Base-by-base conservation (phyloP, 805 yeast genomes). In the Starmerella kuoi region DNA sequence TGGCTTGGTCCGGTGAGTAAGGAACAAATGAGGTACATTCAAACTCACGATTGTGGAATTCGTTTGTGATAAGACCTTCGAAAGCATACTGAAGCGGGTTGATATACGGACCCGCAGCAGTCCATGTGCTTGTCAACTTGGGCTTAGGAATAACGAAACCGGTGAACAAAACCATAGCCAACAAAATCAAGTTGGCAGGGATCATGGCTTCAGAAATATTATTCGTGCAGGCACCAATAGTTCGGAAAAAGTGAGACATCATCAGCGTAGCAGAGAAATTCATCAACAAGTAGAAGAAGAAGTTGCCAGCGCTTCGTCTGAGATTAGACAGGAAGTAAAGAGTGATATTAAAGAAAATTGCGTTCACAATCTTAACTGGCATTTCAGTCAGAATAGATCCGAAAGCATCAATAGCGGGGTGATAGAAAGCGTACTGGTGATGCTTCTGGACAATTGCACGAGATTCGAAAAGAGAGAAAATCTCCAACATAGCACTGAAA, bases 331-430 rank as follows among this genome's bases (percentile, higher is more conserved):
- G 61, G 61, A 79, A 81, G 58, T 74, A 78, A 22, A 71, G 53
- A 21, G 73, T 61, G 35, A 76, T 49, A 33, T 68, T 55, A 57
- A 76, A 77, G 19, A 58, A 52, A 19, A 72, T 54, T 23, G 67
- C 55, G 30, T 69, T 64, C 26, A 67, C 48, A 24, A 72, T 46
- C 59, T 79, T 79, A 41, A 74, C 66, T 3, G 88, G 87, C 45
- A 81, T 58, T 38, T 74, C 78, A 3, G 82, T 69, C 3, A 78
- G 45, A 35, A 76, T 64, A 4, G 74, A 64, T 0, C 84, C 77
- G 3, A 81, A 51, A 1, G 84, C 80, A 54, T 80, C 88, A 3
- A 83, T 76, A 12, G 84, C 69, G 2, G 87, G 86, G 45, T 76
- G 75, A 57, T 79, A 83, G 44, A 81, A 68, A 0, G 84, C 76